Base-by-base conservation (phyloP, 2,329 filamentous ascomycete genomes). In the Allantophomopsis cytisporea region DNA sequence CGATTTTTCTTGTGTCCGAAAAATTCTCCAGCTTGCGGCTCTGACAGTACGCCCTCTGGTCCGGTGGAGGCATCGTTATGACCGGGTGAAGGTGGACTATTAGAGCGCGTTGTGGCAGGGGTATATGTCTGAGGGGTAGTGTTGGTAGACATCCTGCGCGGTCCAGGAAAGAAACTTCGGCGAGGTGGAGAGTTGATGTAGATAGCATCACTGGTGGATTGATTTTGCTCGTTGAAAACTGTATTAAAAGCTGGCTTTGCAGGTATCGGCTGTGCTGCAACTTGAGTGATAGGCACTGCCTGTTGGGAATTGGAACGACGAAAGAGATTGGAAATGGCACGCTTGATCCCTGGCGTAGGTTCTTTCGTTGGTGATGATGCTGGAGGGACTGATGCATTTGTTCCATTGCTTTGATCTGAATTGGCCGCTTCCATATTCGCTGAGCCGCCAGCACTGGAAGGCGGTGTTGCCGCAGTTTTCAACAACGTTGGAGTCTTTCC, bases 51-150 rank as follows among this genome's bases (percentile, higher is more conserved):
- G 35, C 50, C 45, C 34, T 50, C 37, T 11, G 45, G 16, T 44
- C 40, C 44, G 32, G 58, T 52, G 28, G 54, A 41, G 53, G 45
- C 15, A 34, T 15, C 31, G 18, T 32, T 57, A 47, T 10, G 57
- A 51, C 60, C 65, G 65, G 69, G 70, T 15, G 69, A 72, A 2
- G 68, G 66, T 5, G 69, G 68, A 7, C 66, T 65, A 45, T 63
- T 66, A 14, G 66, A 66, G 38, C 64, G 64, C 15, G 62, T 66
- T 11, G 63, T 65, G 32, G 57, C 58, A 14, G 63, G 60, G 35
- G 66, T 65, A 38, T 62, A 28, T 28, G 23, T 28, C 23, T 28
- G 23, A 28, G 23, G 23, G 10, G 23, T 28, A 8, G 23, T 28
- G 11, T 28, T 28, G 4, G 23, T 28, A 28, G 23, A 28, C 23